Evolutionary conservation across 306 rosid species (phyloP).

Genomic region (Quercus glauca): DNA sequence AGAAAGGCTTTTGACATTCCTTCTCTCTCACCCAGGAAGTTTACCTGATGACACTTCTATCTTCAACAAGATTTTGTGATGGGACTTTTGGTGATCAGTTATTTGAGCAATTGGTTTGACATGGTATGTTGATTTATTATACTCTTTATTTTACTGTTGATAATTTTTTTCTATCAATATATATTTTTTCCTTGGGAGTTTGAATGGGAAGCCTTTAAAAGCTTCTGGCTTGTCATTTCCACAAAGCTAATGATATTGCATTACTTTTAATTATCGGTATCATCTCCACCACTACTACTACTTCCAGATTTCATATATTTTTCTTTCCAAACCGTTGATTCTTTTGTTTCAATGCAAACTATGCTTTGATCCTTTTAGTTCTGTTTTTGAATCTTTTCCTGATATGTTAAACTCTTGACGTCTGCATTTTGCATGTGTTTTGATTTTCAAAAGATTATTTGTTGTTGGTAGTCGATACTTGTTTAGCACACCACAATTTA

Average conservation of each 20-base stretch:
- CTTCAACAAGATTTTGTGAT: conserved; percentile 43
- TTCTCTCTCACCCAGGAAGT: conserved; percentile 71
- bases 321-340: neutral
- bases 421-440: too few relatives aligned
- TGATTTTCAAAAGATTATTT: too few relatives aligned
- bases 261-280: neutral
- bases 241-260: neutral
- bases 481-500: too few relatives aligned
- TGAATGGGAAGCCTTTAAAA: neutral
- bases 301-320: neutral
- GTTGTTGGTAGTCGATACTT: too few relatives aligned
- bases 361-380: too few relatives aligned
- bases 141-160: conserved; percentile 10
- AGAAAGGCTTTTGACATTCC: conserved; percentile 34
- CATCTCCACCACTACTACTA: neutral
- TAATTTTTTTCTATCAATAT: too few relatives aligned
- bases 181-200: too few relatives aligned
- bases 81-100: conserved; percentile 67
- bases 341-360: too few relatives aligned
- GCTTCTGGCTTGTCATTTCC: neutral
- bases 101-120: conserved; percentile 74
- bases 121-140: conserved; percentile 58
- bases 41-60: conserved; percentile 65
- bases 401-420: too few relatives aligned
- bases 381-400: neutral